phyloP scores from a whole-genome alignment of 2,329 filamentous ascomycete species.

The Fusarium sp. region DNA sequence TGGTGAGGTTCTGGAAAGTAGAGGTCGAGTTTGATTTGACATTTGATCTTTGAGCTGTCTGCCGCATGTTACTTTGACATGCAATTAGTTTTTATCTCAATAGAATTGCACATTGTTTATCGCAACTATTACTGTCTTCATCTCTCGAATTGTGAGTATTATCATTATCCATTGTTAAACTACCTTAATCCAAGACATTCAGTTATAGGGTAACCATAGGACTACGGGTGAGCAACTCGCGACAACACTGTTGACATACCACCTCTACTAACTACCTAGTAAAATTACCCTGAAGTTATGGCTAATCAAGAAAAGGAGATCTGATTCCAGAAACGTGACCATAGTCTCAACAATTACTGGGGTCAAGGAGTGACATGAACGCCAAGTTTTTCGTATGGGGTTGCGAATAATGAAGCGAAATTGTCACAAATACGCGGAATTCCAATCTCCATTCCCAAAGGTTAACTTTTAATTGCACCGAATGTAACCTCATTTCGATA shows the following conservation, averaged over 20 bases:
- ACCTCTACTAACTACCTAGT: not conserved
- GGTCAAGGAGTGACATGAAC: not conserved
- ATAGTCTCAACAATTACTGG: not conserved
- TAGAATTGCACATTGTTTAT: not conserved
- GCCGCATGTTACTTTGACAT: not conserved
- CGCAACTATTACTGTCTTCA: not conserved
- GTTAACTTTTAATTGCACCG: not conserved
- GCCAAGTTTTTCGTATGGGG: not conserved
- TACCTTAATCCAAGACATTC: no score
- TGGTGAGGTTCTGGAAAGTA: fast-evolving
- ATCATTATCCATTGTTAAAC: not conserved
- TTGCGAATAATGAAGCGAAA: not conserved
- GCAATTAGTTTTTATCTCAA: not conserved
- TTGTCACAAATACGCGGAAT: not conserved
- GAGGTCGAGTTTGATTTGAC: not conserved
- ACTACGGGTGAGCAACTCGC: not conserved
- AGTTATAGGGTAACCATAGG: not conserved
- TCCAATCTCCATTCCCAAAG: not conserved
- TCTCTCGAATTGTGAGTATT: not conserved
- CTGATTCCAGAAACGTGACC: not conserved
- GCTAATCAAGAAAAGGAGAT: not conserved
- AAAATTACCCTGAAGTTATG: not conserved
- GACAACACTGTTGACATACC: not conserved
- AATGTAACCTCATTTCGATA: not conserved
- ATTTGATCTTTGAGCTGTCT: not conserved